Percentiles rank a stretch among this genome's conserved stretches.
These are phyloP conservation scores for Aureobasidium sp. DNA, from an alignment of 2,329 filamentous ascomycete species.

Conservation along the genomic window DNA sequence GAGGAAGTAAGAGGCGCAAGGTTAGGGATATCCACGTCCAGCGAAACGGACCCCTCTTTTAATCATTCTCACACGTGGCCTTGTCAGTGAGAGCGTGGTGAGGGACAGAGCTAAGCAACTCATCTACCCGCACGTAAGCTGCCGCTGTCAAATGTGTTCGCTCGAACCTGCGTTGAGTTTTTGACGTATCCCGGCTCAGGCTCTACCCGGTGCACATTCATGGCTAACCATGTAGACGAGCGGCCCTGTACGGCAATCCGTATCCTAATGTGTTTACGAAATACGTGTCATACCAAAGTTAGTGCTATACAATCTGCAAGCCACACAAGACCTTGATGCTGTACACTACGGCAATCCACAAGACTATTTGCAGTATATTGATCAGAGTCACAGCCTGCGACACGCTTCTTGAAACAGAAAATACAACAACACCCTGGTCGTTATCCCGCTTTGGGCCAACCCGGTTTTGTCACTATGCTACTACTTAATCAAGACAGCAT, in stretches of 20 bases:
- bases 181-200: background rate
- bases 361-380: constrained; percentile 5
- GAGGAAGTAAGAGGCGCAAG: background rate
- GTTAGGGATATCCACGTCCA: background rate
- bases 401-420: constrained; percentile 8
- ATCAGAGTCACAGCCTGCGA: constrained; percentile 2
- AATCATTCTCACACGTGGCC: constrained; percentile 5
- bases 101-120: background rate
- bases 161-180: background rate
- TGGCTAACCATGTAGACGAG: background rate
- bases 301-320: constrained; percentile 3
- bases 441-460: background rate
- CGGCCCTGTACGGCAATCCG: background rate
- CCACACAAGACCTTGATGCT: background rate
- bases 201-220: background rate
- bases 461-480: background rate
- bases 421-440: background rate
- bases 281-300: background rate
- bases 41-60: background rate
- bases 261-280: background rate
- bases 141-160: constrained; percentile 9
- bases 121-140: constrained; percentile 4
- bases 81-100: background rate
- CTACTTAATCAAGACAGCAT: background rate
- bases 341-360: background rate